These are phyloP conservation scores for Magnolia kwangsiensis DNA, from an alignment of 164 flowering plant genomes.

Conservation along the genomic window DNA sequence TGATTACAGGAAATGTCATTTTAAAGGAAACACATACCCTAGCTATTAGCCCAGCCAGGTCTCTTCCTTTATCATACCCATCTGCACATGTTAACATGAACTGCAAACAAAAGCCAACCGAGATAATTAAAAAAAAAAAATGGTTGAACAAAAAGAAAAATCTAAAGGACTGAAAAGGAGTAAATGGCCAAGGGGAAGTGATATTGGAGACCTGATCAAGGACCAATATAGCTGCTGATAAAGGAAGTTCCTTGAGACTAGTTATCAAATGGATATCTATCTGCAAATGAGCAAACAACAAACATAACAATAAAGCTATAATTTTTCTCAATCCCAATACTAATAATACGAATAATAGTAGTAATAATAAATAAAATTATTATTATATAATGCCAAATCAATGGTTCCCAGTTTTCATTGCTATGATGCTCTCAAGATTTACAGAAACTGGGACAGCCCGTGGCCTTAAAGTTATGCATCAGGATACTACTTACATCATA, in stretches of 20 bases:
- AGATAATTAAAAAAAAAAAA: background rate
- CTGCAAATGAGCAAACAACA: constrained; percentile 17
- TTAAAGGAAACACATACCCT: constrained; percentile 16
- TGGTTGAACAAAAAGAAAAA: background rate
- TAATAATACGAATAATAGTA: no score
- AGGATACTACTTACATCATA: constrained; percentile 34
- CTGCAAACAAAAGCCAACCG: constrained; percentile 14
- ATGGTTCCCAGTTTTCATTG: background rate
- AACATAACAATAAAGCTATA: no score
- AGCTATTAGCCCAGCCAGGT: constrained; percentile 31
- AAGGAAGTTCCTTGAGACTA: constrained; percentile 35
- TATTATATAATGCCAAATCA: background rate
- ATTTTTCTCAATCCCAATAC: no score
- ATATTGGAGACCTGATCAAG: constrained; percentile 37
- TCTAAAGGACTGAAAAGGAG: background rate
- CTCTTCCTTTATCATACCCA: constrained; percentile 29
- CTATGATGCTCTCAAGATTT: no score
- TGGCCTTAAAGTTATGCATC: background rate
- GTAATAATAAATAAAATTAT: background rate
- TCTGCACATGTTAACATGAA: constrained; percentile 38
- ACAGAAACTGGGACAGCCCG: background rate
- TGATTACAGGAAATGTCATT: background rate
- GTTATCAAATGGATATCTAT: constrained; percentile 28
- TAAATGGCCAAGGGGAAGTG: background rate
- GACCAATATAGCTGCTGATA: constrained; percentile 34